These are phyloP conservation scores for Penicillium sp. DNA, from an alignment of 2,329 filamentous ascomycete species.

Conservation along the genomic window DNA sequence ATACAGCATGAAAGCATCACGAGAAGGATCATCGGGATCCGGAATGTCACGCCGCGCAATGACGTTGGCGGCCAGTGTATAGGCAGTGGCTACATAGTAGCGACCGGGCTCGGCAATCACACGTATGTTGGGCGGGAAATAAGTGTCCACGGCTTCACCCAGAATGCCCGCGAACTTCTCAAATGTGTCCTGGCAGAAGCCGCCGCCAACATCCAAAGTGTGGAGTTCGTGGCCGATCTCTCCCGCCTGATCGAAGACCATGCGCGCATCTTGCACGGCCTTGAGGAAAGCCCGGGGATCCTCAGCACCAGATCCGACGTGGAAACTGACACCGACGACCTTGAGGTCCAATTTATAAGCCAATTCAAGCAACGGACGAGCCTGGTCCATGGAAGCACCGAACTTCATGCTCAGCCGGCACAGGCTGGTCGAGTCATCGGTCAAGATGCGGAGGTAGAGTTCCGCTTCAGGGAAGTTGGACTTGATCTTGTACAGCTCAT, in stretches of 20 bases:
- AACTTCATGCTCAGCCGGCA: constrained; percentile 98
- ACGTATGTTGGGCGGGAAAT: constrained; percentile 79
- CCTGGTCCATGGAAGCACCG: constrained; percentile 82
- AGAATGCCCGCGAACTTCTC: constrained; percentile 84
- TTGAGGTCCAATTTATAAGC: constrained; percentile 82
- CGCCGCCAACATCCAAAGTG: constrained; percentile 89
- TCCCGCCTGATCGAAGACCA: constrained; percentile 81
- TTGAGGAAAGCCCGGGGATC: constrained; percentile 90
- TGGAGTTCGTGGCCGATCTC: constrained; percentile 75
- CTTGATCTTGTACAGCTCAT: constrained; percentile 97
- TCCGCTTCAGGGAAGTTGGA: constrained; percentile 85
- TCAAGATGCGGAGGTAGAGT: constrained; percentile 90
- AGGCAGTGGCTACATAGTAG: constrained; percentile 91
- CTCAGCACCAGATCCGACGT: constrained; percentile 92
- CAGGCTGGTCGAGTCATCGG: constrained; percentile 90
- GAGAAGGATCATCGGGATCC: constrained; percentile 54
- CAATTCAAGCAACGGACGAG: constrained; percentile 70
- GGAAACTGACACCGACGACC: constrained; percentile 94
- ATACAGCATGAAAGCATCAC: constrained; percentile 85
- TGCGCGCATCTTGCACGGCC: constrained; percentile 83
- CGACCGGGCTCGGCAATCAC: constrained; percentile 95
- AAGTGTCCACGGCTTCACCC: constrained; percentile 74
- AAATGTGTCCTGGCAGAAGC: constrained; percentile 87
- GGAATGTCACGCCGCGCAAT: constrained; percentile 90
- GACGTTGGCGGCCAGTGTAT: constrained; percentile 91